phyloP scores from a whole-genome alignment of 331 rosid species.

The Spiraea crenata region DNA sequence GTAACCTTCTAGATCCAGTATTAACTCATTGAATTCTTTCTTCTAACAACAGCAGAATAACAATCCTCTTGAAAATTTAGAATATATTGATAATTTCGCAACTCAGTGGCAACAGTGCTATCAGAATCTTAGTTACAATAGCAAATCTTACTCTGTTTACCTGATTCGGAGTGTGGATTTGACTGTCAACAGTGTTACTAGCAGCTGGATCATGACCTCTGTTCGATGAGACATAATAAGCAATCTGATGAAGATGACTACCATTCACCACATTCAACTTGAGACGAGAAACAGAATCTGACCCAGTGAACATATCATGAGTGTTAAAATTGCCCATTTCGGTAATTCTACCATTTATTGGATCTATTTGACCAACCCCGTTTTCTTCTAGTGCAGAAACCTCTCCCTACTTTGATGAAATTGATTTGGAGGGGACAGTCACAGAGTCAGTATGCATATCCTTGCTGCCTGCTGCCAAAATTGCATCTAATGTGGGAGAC shows the following conservation, averaged over 20 bases:
- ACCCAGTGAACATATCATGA: constrained; percentile 20
- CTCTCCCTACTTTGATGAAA: constrained; percentile 14
- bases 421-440: constrained; percentile 14
- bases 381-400: constrained; percentile 14
- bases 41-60: constrained; percentile 4
- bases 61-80: neutral
- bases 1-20: too few species aligned
- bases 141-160: constrained; percentile 36
- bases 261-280: constrained; percentile 20
- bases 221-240: constrained; percentile 9
- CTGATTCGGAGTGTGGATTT: constrained; percentile 28
- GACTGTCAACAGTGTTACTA: constrained; percentile 19
- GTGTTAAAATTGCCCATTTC: constrained; percentile 20
- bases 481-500: constrained; percentile 57
- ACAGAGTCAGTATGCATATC: constrained; percentile 37
- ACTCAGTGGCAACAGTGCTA: constrained; percentile 4
- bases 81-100: constrained; percentile 3
- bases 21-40: neutral
- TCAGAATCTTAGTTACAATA: constrained; percentile 8
- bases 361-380: constrained; percentile 8
- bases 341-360: constrained; percentile 14
- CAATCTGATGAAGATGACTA: constrained; percentile 13
- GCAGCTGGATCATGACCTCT: constrained; percentile 18
- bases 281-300: constrained; percentile 7
- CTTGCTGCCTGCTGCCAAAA: constrained; percentile 56